Percentiles rank a stretch among this genome's conserved stretches.
phyloP scores from a whole-genome alignment of 768 basidiomycete genomes.

The Lactarius vividus region DNA sequence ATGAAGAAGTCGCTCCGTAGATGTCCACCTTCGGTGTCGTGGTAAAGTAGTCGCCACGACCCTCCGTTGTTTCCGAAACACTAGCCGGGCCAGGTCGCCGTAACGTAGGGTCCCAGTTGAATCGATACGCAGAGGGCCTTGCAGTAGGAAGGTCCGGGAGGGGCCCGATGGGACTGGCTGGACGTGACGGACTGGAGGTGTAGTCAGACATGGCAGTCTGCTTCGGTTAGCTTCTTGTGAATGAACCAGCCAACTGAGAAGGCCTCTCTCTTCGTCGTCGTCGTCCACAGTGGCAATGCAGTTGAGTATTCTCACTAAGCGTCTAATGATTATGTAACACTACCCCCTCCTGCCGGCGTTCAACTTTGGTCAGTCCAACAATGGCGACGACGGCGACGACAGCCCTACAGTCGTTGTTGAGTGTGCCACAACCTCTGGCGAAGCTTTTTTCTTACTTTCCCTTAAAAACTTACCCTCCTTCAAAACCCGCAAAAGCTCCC shows the following conservation, averaged over 20 bases:
- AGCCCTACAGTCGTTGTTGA: constrained; percentile 13
- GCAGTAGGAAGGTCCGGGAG: constrained; percentile 46
- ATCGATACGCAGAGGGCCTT: constrained; percentile 54
- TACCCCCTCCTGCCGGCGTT: neutral
- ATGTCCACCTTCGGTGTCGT: constrained; percentile 44
- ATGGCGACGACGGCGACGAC: constrained; percentile 19
- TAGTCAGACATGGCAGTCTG: constrained; percentile 39
- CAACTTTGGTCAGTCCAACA: neutral
- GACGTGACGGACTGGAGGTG: constrained; percentile 55
- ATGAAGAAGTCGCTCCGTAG: constrained; percentile 42
- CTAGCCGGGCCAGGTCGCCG: constrained; percentile 65
- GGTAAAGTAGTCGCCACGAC: constrained; percentile 56
- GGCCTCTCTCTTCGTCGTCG: constrained; percentile 2
- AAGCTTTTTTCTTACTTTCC: constrained; percentile 29
- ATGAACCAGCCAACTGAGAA: neutral
- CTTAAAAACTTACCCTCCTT: constrained; percentile 30
- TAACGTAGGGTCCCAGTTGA: constrained; percentile 67
- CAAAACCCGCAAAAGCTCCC: constrained; percentile 13
- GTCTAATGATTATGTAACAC: constrained; percentile 1
- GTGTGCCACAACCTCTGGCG: constrained; percentile 18
- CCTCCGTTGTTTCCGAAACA: constrained; percentile 68
- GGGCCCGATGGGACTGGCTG: constrained; percentile 51
- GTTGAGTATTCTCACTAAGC: neutral
- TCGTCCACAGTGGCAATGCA: neutral
- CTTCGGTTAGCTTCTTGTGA: neutral